phyloP scores from a whole-genome alignment of 1,284 basidiomycete species.

The Stygiomarasmius scandens region DNA sequence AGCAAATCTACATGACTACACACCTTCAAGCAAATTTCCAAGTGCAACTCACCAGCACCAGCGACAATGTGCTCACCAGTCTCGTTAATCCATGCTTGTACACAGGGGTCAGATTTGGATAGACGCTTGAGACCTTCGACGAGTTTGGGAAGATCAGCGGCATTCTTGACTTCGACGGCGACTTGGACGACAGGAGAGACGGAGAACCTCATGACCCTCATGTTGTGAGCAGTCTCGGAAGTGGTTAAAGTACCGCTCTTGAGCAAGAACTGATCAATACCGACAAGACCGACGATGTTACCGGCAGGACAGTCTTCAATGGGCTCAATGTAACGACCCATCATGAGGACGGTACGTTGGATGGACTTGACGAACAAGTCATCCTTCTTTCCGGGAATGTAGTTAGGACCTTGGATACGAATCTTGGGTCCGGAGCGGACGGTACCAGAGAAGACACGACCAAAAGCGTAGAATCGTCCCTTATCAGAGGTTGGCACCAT shows the following conservation, averaged over 20 bases:
- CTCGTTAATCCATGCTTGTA: conserved; percentile 93
- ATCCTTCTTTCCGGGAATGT: conserved; percentile 98
- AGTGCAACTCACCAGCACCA: conserved; percentile 98
- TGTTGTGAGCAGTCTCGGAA: conserved; percentile 99
- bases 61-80: conserved; percentile 99
- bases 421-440: conserved; percentile 97
- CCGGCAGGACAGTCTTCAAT: conserved; percentile 99
- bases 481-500: conserved; percentile 99
- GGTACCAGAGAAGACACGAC: conserved; percentile 99
- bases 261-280: conserved; percentile 99
- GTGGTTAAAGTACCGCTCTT: conserved; percentile 98
- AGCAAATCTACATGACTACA: conserved; percentile 17
- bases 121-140: conserved; percentile 99
- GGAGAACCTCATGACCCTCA: conserved; percentile 99
- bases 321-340: conserved; percentile 98
- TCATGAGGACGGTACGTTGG: conserved; percentile 99
- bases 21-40: conserved; percentile 99
- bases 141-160: conserved; percentile 97
- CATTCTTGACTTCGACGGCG: conserved; percentile 99
- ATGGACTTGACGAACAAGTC: conserved; percentile 98
- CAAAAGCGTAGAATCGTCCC: conserved; percentile 99
- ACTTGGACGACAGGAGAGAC: conserved; percentile 99
- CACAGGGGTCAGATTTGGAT: conserved; percentile 99
- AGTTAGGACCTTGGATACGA: conserved; percentile 99
- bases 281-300: conserved; percentile 99